Percentiles rank a stretch among this genome's conserved stretches.
phyloP scores from a whole-genome alignment of 192 early-diverging fungal species.

The Entophlyctis luteolus region DNA sequence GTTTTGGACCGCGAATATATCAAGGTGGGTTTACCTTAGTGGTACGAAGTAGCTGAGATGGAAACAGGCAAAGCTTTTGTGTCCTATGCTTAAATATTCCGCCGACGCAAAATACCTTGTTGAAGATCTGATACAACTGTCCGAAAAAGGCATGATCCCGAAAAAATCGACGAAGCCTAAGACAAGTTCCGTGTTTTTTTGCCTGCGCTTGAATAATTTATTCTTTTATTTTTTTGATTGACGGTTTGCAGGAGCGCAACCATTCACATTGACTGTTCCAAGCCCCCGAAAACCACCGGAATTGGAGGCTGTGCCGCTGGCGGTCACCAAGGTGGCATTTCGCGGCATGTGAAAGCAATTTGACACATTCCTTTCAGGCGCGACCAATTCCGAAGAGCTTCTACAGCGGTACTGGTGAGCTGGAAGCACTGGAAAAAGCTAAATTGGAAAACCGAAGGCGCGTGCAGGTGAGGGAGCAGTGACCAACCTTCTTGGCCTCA shows the following conservation, averaged over 20 bases:
- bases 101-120: conserved; percentile 24
- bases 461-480: conserved; percentile 31
- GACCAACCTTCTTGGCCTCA: too few species aligned
- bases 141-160: conserved; percentile 37
- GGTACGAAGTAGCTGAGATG: neutral
- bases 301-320: conserved; percentile 27
- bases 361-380: conserved; percentile 21
- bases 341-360: neutral
- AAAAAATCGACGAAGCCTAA: conserved; percentile 30
- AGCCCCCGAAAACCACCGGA: conserved; percentile 36
- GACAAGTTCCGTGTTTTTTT: conserved; percentile 23
- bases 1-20: conserved; percentile 30
- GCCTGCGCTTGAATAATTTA: too few species aligned
- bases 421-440: conserved; percentile 33
- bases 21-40: neutral
- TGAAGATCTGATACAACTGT: conserved; percentile 26
- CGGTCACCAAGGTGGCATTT: conserved; percentile 33
- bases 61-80: conserved; percentile 27
- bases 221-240: neutral
- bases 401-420: conserved; percentile 36
- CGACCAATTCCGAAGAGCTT: conserved; percentile 37
- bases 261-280: conserved; percentile 45
- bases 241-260: conserved; percentile 25
- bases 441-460: conserved; percentile 39
- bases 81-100: conserved; percentile 34